Base-by-base conservation (phyloP, 2,329 filamentous ascomycete genomes). In the Botrytis squamosa region DNA sequence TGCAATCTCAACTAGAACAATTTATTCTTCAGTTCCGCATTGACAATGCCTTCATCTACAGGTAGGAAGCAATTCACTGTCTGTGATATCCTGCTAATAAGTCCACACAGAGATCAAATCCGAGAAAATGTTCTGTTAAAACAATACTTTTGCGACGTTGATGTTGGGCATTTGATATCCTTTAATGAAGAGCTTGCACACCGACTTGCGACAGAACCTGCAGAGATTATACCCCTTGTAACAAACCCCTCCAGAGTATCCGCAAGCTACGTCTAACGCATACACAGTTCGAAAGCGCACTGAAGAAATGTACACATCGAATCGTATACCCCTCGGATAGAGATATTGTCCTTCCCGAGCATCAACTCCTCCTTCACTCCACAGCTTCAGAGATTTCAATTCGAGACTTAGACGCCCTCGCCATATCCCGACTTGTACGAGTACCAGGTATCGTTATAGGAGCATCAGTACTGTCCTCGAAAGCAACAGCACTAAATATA, bases 401-500 rank as follows among this genome's bases (percentile, higher is more conserved):
- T 79, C 92, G 96, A 77, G 94, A 98, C 78, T 88, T 99, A 57
- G 96, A 97, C 79, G 97, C 96, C 14, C 92, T 93, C 76, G 95
- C 94, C 76, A 97, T 99, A 78, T 94, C 95, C 8, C 91, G 94
- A 78, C 91, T 99, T n/a, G 95, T 99, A 57, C 90, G 95, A 73
- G 97, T 99, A 73, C 96, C 96, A 0, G 97, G 96, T 69, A 99
- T 99, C 77, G 94, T 99, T 74, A 99, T 99, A 77, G 95, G 96
- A 65, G 96, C 96, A 65, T 98, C 95, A 1, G 97, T 97, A 29
- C 92, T 98, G 82, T 97, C 95, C 3, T 98, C 95, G 20, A 98
- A 99, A 85, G 94, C 96, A 8, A 98, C 94, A 10, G 87, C 91
- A 40, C 87, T 99, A 38, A 89, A 93, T 75, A 92, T 99, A 70